phyloP scores from a whole-genome alignment of 495 filamentous ascomycete species.

The Neurospora sp. region DNA sequence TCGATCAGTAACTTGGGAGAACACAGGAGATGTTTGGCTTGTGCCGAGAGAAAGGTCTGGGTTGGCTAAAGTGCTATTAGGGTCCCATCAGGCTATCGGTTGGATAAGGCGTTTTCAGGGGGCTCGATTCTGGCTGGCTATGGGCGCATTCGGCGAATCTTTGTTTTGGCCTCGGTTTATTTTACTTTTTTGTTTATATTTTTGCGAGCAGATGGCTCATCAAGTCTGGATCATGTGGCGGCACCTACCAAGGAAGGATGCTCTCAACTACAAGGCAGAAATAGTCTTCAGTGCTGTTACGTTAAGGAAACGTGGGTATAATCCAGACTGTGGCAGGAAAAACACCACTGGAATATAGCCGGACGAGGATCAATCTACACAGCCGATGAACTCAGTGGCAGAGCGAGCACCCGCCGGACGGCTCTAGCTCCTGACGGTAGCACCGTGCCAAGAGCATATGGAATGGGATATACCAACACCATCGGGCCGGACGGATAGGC shows the following conservation, averaged over 20 bases:
- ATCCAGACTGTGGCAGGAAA: neutral
- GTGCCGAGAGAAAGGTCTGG: constrained; percentile 25
- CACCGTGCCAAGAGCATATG: neutral
- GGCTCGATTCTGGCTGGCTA: neutral
- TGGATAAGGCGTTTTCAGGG: neutral
- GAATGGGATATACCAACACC: neutral
- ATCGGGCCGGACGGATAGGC: neutral
- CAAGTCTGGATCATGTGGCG: neutral
- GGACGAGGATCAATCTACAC: neutral
- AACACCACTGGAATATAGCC: neutral
- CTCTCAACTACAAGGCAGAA: neutral
- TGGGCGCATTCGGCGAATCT: neutral
- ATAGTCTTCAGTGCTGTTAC: neutral
- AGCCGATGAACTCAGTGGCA: neutral
- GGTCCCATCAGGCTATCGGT: constrained; percentile 10
- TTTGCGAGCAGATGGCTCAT: neutral
- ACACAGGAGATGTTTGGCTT: constrained; percentile 32
- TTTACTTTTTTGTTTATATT: neutral
- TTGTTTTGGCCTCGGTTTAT: neutral
- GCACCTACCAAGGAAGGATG: neutral
- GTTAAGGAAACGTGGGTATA: neutral
- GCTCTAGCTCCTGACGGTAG: neutral
- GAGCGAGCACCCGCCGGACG: neutral
- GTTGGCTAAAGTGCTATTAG: constrained; percentile 3
- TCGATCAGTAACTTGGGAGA: constrained; percentile 37